These are phyloP conservation scores for Boletales sp. DNA, from an alignment of 768 basidiomycete species.

Conservation along the genomic window DNA sequence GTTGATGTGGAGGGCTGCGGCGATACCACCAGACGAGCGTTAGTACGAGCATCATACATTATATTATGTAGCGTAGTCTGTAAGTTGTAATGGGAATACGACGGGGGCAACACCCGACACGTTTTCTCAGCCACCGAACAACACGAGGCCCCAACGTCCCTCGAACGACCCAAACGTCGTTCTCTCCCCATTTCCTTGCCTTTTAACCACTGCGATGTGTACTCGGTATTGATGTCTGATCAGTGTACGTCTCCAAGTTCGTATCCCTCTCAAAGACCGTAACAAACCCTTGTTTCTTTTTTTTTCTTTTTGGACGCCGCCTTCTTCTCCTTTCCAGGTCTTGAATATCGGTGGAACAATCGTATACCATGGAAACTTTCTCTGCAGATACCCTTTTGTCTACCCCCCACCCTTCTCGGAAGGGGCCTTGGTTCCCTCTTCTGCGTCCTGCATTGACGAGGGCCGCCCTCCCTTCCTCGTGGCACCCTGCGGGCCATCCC, in stretches of 20 bases:
- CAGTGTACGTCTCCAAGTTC: constrained; percentile 9
- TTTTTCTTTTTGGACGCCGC: not conserved
- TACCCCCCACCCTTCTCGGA: constrained; percentile 10
- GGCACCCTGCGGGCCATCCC: constrained; percentile 18
- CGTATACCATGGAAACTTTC: constrained; percentile 31
- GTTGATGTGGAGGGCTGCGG: constrained; percentile 26
- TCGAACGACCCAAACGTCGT: constrained; percentile 9
- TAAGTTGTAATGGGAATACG: constrained; percentile 19
- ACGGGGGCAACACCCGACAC: constrained; percentile 30
- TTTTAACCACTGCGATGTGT: constrained; percentile 19
- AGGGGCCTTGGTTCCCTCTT: constrained; percentile 10
- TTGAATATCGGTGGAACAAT: constrained; percentile 31
- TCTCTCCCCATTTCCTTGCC: constrained; percentile 9
- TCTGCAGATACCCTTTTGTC: constrained; percentile 28
- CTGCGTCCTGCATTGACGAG: constrained; percentile 16
- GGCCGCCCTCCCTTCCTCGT: constrained; percentile 12
- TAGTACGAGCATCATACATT: too few relatives aligned
- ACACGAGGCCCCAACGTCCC: constrained; percentile 29
- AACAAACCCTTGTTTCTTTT: too few relatives aligned
- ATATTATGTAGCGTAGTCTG: not conserved
- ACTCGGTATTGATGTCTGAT: constrained; percentile 22
- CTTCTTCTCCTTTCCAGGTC: constrained; percentile 19
- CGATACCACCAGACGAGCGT: not conserved
- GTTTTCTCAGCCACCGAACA: constrained; percentile 35
- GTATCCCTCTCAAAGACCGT: too few relatives aligned